phyloP scores from a whole-genome alignment of 2,329 filamentous ascomycete genomes.

The Aspergillus fijiensis region DNA sequence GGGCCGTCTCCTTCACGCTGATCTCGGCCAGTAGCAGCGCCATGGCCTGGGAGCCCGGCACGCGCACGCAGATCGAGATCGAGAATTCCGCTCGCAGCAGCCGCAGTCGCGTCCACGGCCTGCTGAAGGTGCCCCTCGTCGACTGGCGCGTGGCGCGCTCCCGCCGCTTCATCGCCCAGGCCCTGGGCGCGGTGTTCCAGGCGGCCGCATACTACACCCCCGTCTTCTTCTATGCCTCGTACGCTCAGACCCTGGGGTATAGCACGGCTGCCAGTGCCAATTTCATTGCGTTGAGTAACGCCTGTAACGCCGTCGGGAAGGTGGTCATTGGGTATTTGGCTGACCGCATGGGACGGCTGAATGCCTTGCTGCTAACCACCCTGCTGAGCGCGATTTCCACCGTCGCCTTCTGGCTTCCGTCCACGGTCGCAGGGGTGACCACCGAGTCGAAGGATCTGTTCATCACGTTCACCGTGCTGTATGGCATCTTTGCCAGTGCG shows the following conservation, averaged over 20 bases:
- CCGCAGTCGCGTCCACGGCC: slow-evolving; percentile 18
- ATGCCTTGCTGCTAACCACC: slow-evolving; percentile 37
- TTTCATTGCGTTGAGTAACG: slow-evolving; percentile 43
- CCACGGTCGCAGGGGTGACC: slow-evolving; percentile 1
- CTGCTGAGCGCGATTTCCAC: slow-evolving; percentile 30
- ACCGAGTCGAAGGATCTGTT: slow-evolving; percentile 20
- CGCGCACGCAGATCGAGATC: neutral
- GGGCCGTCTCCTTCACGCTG: slow-evolving; percentile 32
- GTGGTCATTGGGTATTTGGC: slow-evolving; percentile 40
- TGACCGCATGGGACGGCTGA: slow-evolving; percentile 23
- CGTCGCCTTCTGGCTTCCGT: slow-evolving; percentile 27
- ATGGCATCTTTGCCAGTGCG: slow-evolving; percentile 40
- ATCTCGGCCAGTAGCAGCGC: slow-evolving; percentile 25
- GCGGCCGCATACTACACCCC: slow-evolving; percentile 42
- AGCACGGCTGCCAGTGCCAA: slow-evolving; percentile 36
- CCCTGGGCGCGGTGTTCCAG: slow-evolving; percentile 37
- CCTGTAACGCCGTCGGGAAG: slow-evolving; percentile 40
- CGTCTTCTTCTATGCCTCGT: slow-evolving; percentile 41
- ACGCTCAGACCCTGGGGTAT: slow-evolving; percentile 41
- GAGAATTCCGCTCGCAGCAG: slow-evolving; percentile 19
- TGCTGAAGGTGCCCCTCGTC: slow-evolving; percentile 31
- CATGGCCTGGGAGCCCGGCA: slow-evolving; percentile 29
- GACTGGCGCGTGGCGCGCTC: slow-evolving; percentile 36
- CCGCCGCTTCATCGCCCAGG: slow-evolving; percentile 38
- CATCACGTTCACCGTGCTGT: slow-evolving; percentile 34